Conservation (phyloP, 495 filamentous ascomycete species). For the Lasiosphaeria ovina region DNA sequence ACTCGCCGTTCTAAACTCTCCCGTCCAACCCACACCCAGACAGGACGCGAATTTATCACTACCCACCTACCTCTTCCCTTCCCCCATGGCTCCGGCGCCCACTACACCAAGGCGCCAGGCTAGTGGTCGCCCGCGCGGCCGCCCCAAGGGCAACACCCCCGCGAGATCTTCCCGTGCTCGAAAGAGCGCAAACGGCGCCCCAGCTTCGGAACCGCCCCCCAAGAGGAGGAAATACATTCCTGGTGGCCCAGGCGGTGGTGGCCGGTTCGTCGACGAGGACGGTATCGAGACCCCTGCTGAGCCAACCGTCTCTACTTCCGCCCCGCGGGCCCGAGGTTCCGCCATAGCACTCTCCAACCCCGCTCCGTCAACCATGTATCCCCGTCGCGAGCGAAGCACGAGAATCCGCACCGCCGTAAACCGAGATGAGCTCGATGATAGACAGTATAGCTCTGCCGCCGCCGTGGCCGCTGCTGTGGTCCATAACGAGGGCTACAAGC, state of each 20-base stretch:
- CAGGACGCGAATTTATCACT: too few relatives aligned
- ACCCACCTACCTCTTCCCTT: neutral
- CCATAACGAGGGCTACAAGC: constrained; percentile 93
- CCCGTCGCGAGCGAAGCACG: constrained; percentile 52
- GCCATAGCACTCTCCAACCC: constrained; percentile 33
- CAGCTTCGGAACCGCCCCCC: constrained; percentile 51
- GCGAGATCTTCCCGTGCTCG: constrained; percentile 43
- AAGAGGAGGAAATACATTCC: constrained; percentile 65
- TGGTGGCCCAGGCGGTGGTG: constrained; percentile 76
- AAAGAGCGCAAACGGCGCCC: constrained; percentile 34
- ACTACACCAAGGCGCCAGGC: constrained; percentile 42
- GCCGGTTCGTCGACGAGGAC: constrained; percentile 68
- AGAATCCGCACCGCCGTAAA: constrained; percentile 50
- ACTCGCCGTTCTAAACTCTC: too few relatives aligned
- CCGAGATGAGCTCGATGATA: constrained; percentile 46
- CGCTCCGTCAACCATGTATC: constrained; percentile 40
- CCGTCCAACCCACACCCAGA: too few relatives aligned
- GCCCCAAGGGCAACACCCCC: constrained; percentile 39
- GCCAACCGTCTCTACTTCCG: constrained; percentile 24
- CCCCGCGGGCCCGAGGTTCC: constrained; percentile 34
- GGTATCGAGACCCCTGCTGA: constrained; percentile 50
- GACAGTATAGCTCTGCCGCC: constrained; percentile 73
- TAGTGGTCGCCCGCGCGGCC: constrained; percentile 41
- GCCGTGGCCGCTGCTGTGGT: constrained; percentile 80
- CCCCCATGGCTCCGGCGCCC: constrained; percentile 42